Conservation (phyloP, 495 filamentous ascomycete species). For the Penicillium crystallinum region DNA sequence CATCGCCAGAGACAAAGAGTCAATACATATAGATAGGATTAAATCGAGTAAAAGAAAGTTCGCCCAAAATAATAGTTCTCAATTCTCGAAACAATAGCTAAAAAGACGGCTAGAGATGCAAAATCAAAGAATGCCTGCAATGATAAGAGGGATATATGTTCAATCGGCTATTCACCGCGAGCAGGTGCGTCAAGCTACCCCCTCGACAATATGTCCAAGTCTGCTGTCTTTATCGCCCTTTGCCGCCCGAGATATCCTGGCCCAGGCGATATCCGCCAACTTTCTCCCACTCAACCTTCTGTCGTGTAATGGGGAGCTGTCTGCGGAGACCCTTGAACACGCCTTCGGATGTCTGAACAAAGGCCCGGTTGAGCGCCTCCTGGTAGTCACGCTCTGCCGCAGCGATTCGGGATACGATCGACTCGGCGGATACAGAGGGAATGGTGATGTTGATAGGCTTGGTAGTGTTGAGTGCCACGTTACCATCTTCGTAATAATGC, state of each 20-base stretch:
- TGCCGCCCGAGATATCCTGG: constrained; percentile 56
- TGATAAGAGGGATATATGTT: constrained; percentile 10
- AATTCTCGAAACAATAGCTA: no score
- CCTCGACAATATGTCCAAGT: constrained; percentile 1
- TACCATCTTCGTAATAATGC: constrained; percentile 99
- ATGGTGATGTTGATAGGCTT: constrained; percentile 65
- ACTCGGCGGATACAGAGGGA: constrained; percentile 55
- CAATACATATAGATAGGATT: no score
- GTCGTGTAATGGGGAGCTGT: constrained; percentile 91
- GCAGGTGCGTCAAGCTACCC: constrained; percentile 1
- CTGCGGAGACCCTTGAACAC: constrained; percentile 89
- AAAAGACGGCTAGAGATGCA: not conserved
- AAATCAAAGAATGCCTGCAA: constrained; percentile 2
- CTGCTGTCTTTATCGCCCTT: constrained; percentile 26
- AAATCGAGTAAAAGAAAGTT: no score
- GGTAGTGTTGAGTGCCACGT: constrained; percentile 82
- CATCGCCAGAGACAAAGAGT: no score
- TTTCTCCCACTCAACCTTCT: constrained; percentile 99
- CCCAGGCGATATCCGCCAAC: constrained; percentile 88
- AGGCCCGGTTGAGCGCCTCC: constrained; percentile 89
- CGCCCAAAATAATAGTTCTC: no score
- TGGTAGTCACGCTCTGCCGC: constrained; percentile 85
- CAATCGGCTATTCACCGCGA: not conserved
- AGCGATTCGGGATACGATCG: constrained; percentile 70
- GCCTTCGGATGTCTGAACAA: constrained; percentile 81